Conservation (phyloP, 169 alveolate genomes). For the Sarcocystis neurona region DNA sequence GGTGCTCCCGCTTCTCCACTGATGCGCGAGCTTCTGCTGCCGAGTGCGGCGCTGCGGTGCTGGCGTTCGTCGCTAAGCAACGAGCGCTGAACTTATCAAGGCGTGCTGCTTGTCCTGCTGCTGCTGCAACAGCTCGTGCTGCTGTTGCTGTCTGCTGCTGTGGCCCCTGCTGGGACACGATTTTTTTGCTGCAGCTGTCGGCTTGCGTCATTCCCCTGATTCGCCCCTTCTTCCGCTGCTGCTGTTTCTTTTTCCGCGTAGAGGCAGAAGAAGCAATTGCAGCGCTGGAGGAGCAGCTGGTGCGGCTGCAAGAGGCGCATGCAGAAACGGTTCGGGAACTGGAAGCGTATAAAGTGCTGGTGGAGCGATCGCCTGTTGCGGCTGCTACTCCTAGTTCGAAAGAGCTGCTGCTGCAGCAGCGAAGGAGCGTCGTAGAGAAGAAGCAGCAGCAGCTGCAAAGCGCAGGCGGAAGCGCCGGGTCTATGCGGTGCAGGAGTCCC, state of each 20-base stretch:
- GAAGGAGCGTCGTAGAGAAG: neutral
- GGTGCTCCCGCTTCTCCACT: too few relatives aligned
- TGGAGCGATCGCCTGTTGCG: neutral
- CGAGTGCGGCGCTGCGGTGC: too few relatives aligned
- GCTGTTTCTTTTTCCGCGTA: neutral
- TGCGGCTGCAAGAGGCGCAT: neutral
- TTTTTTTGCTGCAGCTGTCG: neutral
- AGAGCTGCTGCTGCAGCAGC: neutral
- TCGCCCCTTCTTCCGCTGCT: neutral
- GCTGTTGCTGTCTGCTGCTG: neutral
- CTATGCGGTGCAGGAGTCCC: neutral
- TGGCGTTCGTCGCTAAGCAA: too few relatives aligned
- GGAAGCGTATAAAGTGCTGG: neutral
- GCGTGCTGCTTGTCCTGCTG: too few relatives aligned
- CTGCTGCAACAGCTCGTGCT: too few relatives aligned
- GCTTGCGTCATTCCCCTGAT: neutral
- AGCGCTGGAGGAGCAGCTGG: neutral
- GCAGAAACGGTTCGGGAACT: neutral
- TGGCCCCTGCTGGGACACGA: neutral
- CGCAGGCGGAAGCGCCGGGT: neutral
- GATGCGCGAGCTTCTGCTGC: too few relatives aligned
- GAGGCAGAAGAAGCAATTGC: slow-evolving; percentile 27
- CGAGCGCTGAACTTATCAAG: too few relatives aligned
- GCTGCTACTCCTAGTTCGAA: too few relatives aligned
- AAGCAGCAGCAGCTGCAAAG: neutral